Conservation (phyloP, 768 basidiomycete genomes). For the Kwoniella sp. region DNA sequence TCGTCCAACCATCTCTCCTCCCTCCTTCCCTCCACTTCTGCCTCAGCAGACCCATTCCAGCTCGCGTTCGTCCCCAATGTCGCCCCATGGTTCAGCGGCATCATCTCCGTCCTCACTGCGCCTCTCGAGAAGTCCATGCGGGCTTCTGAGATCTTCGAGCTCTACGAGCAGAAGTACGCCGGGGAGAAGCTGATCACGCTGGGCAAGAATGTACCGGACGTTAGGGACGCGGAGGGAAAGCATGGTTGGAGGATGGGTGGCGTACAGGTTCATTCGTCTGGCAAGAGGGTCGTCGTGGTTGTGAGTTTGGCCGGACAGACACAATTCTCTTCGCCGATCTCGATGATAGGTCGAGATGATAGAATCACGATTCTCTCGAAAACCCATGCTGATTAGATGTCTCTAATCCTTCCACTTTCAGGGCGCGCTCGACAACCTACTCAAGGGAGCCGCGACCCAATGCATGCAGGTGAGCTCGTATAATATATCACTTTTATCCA, state of each 20-base stretch:
- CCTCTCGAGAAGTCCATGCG: constrained; percentile 70
- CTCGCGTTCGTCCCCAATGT: constrained; percentile 86
- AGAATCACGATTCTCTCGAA: too few species aligned
- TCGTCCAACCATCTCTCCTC: constrained; percentile 78
- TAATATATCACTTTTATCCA: too few species aligned
- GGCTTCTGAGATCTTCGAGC: constrained; percentile 69
- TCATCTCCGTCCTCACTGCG: constrained; percentile 81
- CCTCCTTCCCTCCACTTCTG: constrained; percentile 58
- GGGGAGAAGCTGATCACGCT: constrained; percentile 74
- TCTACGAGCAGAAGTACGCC: constrained; percentile 78
- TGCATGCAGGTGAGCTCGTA: constrained; percentile 75
- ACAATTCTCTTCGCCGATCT: too few species aligned
- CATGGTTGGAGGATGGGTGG: constrained; percentile 93
- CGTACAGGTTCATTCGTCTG: constrained; percentile 85
- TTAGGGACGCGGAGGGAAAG: constrained; percentile 74
- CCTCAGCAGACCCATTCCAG: constrained; percentile 56
- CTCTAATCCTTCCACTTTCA: constrained; percentile 55
- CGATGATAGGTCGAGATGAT: too few species aligned
- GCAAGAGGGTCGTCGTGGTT: constrained; percentile 90
- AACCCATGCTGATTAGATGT: too few species aligned
- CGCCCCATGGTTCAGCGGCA: constrained; percentile 94
- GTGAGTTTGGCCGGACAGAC: constrained; percentile 60
- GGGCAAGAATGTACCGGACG: constrained; percentile 69
- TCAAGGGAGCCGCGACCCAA: constrained; percentile 99
- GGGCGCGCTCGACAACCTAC: constrained; percentile 93